Percentiles rank a stretch among this genome's conserved stretches.
These are phyloP conservation scores for Aspergillus viridinutans DNA, from an alignment of 2,329 filamentous ascomycete species.

Conservation along the genomic window DNA sequence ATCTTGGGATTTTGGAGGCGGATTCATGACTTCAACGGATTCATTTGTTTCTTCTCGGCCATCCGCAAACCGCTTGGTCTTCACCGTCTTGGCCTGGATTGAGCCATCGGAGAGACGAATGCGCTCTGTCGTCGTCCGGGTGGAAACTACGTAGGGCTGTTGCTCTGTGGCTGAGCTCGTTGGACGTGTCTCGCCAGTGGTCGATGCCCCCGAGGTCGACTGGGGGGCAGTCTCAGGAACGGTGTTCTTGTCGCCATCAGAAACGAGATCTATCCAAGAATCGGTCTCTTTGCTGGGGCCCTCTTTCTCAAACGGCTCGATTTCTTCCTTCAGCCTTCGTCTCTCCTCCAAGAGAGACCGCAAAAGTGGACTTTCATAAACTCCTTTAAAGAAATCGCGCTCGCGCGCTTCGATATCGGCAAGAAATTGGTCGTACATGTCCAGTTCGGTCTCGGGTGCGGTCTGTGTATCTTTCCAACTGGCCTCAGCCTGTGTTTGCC, in stretches of 20 bases:
- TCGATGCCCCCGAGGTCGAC: background rate
- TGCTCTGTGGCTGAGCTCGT: conserved; percentile 5
- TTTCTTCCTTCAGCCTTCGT: conserved; percentile 20
- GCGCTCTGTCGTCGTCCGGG: conserved; percentile 55
- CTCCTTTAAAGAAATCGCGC: conserved; percentile 23
- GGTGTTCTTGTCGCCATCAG: conserved; percentile 21
- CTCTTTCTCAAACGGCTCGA: background rate
- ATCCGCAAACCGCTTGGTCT: conserved; percentile 58
- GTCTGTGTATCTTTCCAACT: conserved; percentile 29
- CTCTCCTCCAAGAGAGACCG: conserved; percentile 33
- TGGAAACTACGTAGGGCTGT: conserved; percentile 47
- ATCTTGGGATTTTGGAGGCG: conserved; percentile 14
- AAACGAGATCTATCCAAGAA: conserved; percentile 26
- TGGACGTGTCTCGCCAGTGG: background rate
- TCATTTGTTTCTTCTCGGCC: conserved; percentile 57
- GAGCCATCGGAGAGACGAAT: conserved; percentile 54
- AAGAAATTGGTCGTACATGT: conserved; percentile 51
- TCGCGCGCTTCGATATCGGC: conserved; percentile 33
- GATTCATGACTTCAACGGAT: conserved; percentile 43
- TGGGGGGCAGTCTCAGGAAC: conserved; percentile 15
- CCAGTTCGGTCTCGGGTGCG: conserved; percentile 46
- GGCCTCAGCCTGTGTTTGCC: conserved; percentile 16
- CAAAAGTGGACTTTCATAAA: conserved; percentile 33
- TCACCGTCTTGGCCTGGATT: conserved; percentile 52
- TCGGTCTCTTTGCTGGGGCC: conserved; percentile 16